Base-by-base conservation (phyloP, 352 stramenopile species). In the Phytophthora pluvialis region DNA sequence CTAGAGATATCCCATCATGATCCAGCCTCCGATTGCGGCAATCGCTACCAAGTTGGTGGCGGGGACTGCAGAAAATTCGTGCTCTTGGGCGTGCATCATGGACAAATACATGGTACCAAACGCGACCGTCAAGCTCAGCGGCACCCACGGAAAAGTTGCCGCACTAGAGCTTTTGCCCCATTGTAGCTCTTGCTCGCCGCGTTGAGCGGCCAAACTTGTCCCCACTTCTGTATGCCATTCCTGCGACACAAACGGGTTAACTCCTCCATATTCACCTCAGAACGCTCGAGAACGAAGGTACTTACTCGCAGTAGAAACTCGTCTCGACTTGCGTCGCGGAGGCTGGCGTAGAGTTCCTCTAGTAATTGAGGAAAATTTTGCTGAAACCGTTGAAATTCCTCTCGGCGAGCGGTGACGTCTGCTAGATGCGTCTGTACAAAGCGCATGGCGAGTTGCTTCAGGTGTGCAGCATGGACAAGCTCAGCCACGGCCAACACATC, bases 401-500 rank as follows among this genome's bases (percentile, higher is more conserved):
- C 62, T 47, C 53, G 60, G 53, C 43, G 55, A 48, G 36, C 51
- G 26, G 57, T 73, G 11, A 87, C 36, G 16, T 54, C 25, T 28
- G 67, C 57, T 7, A 85, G 54, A 64, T 85, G 58, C 0, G 46
- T 48, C 40, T 77, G 59, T 8, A 81, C 36, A 18, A 81, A 81
- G 12, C 38, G 15, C 65, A 81, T 60, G 2, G 75, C 75, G n/a
- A 78, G 55, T 9, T 89, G 74, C 50, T 87, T 86, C 10, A 94
- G 60, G 52, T 91, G 71, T 25, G 71, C 18, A 0, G 86, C 82
- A 33, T 80, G 64, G 13, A 90, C 76, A 5, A 87, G 42, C 29
- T 94, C 83, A 2, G 86, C 78, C 21, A 91, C 70, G 10, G 79
- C 75, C 7, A 94, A 66, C 25, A 90, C 72, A 33, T 88, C 80